phyloP scores from a whole-genome alignment of 179 eudicot genomes.

The Actinidia arguta region DNA sequence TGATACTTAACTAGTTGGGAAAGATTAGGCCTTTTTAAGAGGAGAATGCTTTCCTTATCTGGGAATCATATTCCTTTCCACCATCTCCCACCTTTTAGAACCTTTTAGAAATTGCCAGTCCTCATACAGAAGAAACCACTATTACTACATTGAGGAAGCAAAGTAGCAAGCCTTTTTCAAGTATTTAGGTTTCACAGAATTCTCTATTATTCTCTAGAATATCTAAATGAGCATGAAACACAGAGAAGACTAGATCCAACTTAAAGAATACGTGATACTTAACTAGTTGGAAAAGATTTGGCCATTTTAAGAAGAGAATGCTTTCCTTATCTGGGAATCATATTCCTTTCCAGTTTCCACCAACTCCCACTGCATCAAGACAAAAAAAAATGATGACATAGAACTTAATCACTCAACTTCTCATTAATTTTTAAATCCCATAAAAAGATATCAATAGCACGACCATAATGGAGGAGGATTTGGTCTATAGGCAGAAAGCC shows the following conservation, averaged over 20 bases:
- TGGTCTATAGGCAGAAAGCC: neutral
- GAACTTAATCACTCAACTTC: neutral
- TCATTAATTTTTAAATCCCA: neutral
- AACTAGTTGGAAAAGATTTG: neutral
- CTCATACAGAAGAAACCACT: no score
- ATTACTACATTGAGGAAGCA: no score
- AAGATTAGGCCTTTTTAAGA: neutral
- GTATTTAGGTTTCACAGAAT: neutral
- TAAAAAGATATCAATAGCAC: neutral
- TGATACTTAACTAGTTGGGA: neutral
- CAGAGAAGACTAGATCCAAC: neutral
- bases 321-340: neutral
- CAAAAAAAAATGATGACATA: neutral
- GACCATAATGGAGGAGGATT: neutral
- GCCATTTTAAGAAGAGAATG: neutral
- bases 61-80: constrained; percentile 6
- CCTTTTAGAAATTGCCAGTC: no score
- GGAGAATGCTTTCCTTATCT: neutral
- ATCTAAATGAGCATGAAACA: neutral
- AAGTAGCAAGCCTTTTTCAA: no score
- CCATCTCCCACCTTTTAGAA: constrained; percentile 6
- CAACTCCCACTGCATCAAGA: neutral
- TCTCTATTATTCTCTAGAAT: neutral
- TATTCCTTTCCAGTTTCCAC: constrained; percentile 13
- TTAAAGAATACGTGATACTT: neutral